A percentile compares a stretch with the other conserved stretches of the same genome.
These are phyloP conservation scores for Trichocladium antarcticum DNA, from an alignment of 495 filamentous ascomycete genomes.

Conservation along the genomic window DNA sequence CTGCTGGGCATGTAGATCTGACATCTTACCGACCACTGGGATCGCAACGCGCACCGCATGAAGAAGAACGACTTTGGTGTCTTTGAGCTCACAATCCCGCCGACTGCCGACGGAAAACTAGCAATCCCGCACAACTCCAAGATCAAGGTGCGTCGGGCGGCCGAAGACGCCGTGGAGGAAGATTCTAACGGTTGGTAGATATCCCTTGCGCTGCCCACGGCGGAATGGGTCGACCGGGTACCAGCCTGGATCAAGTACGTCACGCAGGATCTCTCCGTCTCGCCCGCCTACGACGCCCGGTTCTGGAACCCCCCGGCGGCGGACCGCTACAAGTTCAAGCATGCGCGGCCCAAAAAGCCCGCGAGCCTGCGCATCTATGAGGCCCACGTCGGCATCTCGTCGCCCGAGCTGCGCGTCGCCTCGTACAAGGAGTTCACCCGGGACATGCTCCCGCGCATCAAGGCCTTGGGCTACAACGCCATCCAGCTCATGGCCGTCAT, in stretches of 20 bases:
- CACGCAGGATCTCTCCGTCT: slow-evolving; percentile 80
- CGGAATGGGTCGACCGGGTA: slow-evolving; percentile 73
- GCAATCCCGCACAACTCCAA: slow-evolving; percentile 89
- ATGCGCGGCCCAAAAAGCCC: slow-evolving; percentile 73
- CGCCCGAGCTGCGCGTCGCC: slow-evolving; percentile 73
- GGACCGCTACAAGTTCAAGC: slow-evolving; percentile 70
- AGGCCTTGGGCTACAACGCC: slow-evolving; percentile 85
- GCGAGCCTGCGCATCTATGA: slow-evolving; percentile 84
- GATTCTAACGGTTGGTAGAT: slow-evolving; percentile 43
- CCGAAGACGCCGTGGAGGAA: neutral
- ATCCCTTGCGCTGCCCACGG: slow-evolving; percentile 66
- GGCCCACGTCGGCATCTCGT: slow-evolving; percentile 94
- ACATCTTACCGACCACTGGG: slow-evolving; percentile 64
- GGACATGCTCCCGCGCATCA: slow-evolving; percentile 83
- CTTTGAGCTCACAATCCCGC: slow-evolving; percentile 71
- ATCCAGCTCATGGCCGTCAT: slow-evolving; percentile 99
- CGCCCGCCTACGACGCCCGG: slow-evolving; percentile 82
- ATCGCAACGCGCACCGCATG: slow-evolving; percentile 72
- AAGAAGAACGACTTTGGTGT: slow-evolving; percentile 74
- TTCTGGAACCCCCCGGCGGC: slow-evolving; percentile 89
- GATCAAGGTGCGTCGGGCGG: slow-evolving; percentile 57
- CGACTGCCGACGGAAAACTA: slow-evolving; percentile 54
- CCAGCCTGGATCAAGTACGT: slow-evolving; percentile 97
- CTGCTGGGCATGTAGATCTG: neutral
- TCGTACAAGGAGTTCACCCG: slow-evolving; percentile 96